phyloP scores from a whole-genome alignment of 73 alveolate genomes.

The Paraurostyla sp. region DNA sequence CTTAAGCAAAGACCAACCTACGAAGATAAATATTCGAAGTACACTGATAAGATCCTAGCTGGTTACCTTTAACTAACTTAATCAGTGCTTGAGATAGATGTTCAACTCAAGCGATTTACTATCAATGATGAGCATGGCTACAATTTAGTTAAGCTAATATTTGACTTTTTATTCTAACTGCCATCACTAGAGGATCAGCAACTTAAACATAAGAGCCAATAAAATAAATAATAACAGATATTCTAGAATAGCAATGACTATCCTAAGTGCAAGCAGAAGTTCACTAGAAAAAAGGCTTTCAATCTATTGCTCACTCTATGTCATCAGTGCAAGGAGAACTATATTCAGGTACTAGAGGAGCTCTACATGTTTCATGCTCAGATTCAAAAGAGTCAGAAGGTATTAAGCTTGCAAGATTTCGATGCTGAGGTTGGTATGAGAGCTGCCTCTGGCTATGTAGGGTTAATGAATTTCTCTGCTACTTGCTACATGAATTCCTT shows the following conservation, averaged over 20 bases:
- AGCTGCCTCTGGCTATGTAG: slow-evolving; percentile 89
- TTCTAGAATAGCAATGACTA: background rate
- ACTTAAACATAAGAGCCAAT: background rate
- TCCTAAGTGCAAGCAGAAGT: slow-evolving; percentile 77
- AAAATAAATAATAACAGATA: background rate
- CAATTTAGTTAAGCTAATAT: slow-evolving; percentile 50
- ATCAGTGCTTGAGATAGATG: slow-evolving; percentile 65
- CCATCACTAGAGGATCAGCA: slow-evolving; percentile 63
- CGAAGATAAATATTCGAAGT: slow-evolving; percentile 69
- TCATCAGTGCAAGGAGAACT: slow-evolving; percentile 59
- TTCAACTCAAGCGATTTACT: slow-evolving; percentile 47
- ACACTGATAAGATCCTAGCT: slow-evolving; percentile 73
- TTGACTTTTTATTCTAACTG: slow-evolving; percentile 63
- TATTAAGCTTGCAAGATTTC: slow-evolving; percentile 36
- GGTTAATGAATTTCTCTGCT: slow-evolving; percentile 94
- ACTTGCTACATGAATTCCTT: slow-evolving; percentile 97
- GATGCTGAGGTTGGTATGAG: slow-evolving; percentile 73
- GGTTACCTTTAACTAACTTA: slow-evolving; percentile 71
- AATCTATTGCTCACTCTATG: slow-evolving; percentile 69
- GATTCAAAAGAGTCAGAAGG: slow-evolving; percentile 20
- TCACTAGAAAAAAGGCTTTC: slow-evolving; percentile 83
- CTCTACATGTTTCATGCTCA: slow-evolving; percentile 58
- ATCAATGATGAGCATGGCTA: slow-evolving; percentile 54
- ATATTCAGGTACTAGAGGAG: slow-evolving; percentile 31
- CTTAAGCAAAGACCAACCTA: slow-evolving; percentile 62